Percentiles rank a stretch among this genome's conserved stretches.
Conservation (phyloP, 2,329 filamentous ascomycete genomes). For the Cladosporium cucumerinum region DNA sequence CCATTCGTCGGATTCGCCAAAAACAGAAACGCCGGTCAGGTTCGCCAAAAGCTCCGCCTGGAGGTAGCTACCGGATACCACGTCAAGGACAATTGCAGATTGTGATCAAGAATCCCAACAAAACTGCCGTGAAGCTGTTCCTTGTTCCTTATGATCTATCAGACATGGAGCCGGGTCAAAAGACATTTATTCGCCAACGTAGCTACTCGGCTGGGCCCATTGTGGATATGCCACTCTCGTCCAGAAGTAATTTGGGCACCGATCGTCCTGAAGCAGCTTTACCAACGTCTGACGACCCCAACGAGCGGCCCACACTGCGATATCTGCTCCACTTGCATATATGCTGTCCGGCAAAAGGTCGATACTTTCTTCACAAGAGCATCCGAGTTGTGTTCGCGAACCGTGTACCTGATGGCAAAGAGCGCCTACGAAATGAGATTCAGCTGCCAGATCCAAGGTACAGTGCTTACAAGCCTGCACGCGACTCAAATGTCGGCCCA, state of each 20-base stretch:
- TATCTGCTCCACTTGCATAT: conserved; percentile 94
- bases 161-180: conserved; percentile 90
- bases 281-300: conserved; percentile 47
- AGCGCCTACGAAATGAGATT: conserved; percentile 85
- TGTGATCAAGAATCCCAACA: conserved; percentile 96
- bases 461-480: conserved; percentile 71
- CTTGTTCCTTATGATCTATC: conserved; percentile 87
- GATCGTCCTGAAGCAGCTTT: conserved; percentile 53
- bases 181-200: conserved; percentile 92
- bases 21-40: conserved; percentile 57
- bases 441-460: conserved; percentile 85
- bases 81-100: conserved; percentile 93
- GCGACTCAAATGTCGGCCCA: conserved; percentile 37
- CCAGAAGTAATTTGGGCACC: conserved; percentile 48
- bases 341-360: conserved; percentile 76
- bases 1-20: conserved; percentile 33
- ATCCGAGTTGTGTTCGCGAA: conserved; percentile 96
- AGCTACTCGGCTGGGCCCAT: conserved; percentile 86
- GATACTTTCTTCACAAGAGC: conserved; percentile 86
- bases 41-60: conserved; percentile 66
- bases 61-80: conserved; percentile 90
- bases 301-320: conserved; percentile 70
- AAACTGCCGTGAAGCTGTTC: conserved; percentile 95
- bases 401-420: conserved; percentile 90
- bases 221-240: conserved; percentile 63